These are phyloP conservation scores for Erythrophleum fordii DNA, from an alignment of 306 rosid species.

Conservation along the genomic window DNA sequence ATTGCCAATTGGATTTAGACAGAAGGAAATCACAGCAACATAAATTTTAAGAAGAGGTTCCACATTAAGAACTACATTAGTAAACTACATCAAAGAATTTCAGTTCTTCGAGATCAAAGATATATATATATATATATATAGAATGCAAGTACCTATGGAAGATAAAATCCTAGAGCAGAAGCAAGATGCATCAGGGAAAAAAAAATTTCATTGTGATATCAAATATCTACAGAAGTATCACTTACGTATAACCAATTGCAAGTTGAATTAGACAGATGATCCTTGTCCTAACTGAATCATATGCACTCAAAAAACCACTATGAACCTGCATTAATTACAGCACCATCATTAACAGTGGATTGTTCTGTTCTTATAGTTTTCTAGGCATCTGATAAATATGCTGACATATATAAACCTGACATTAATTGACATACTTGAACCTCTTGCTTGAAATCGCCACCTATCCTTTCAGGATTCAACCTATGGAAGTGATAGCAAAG, in stretches of 20 bases:
- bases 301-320: conserved; percentile 92
- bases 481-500: conserved; percentile 48
- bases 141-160: neutral
- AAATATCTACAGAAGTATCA: conserved; percentile 26
- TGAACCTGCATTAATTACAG: conserved; percentile 77
- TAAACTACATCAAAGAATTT: neutral
- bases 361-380: conserved; percentile 15
- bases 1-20: neutral
- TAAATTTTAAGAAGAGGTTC: neutral
- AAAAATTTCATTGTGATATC: conserved; percentile 19
- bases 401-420: conserved; percentile 31
- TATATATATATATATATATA: too few relatives aligned
- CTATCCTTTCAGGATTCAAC: conserved; percentile 96
- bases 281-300: conserved; percentile 91
- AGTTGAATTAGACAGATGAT: conserved; percentile 75
- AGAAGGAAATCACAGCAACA: neutral
- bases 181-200: neutral
- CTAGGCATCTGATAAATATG: conserved; percentile 23
- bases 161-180: neutral
- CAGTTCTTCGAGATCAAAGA: neutral
- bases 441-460: conserved; percentile 98
- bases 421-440: conserved; percentile 70
- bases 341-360: conserved; percentile 35
- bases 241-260: conserved; percentile 81
- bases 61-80: neutral